Evolutionary conservation across 306 rosid genomes (phyloP).

Genomic region (Dalbergia cochinchinensis): DNA sequence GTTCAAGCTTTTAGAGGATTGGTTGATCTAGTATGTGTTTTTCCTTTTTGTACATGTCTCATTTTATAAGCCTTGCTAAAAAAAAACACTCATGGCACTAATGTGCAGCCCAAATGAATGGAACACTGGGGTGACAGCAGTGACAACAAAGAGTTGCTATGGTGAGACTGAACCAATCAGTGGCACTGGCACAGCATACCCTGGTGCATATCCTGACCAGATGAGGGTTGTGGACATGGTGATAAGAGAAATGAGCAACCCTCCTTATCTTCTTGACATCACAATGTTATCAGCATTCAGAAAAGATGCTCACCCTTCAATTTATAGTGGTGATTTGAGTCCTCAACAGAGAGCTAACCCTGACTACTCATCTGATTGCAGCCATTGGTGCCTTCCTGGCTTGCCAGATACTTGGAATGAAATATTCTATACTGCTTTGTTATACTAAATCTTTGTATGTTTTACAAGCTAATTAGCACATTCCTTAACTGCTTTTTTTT

Average conservation of each 20-base stretch:
- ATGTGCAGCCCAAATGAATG: constrained; percentile 82
- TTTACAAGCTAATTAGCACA: constrained; percentile 38
- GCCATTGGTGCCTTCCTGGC: constrained; percentile 99
- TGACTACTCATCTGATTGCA: constrained; percentile 78
- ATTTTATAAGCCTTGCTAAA: neutral
- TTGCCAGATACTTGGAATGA: constrained; percentile 96
- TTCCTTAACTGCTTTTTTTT: neutral
- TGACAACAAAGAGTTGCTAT: constrained; percentile 74
- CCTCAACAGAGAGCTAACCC: constrained; percentile 84
- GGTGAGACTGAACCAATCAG: constrained; percentile 78
- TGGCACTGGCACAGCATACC: constrained; percentile 58
- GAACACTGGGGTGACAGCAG: constrained; percentile 55
- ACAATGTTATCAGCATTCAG: constrained; percentile 81
- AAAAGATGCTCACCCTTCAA: constrained; percentile 91
- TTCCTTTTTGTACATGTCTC: neutral
- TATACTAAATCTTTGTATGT: constrained; percentile 49
- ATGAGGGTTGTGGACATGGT: constrained; percentile 81
- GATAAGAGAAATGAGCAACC: constrained; percentile 69
- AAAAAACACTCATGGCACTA: neutral
- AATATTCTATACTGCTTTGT: constrained; percentile 70
- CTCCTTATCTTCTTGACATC: constrained; percentile 78
- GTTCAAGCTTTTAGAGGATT: neutral
- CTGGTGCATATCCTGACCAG: constrained; percentile 70
- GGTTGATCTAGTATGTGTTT: neutral
- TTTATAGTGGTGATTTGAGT: constrained; percentile 86